Conservation (phyloP, 2,329 filamentous ascomycete genomes). For the Tolypocladium album region DNA sequence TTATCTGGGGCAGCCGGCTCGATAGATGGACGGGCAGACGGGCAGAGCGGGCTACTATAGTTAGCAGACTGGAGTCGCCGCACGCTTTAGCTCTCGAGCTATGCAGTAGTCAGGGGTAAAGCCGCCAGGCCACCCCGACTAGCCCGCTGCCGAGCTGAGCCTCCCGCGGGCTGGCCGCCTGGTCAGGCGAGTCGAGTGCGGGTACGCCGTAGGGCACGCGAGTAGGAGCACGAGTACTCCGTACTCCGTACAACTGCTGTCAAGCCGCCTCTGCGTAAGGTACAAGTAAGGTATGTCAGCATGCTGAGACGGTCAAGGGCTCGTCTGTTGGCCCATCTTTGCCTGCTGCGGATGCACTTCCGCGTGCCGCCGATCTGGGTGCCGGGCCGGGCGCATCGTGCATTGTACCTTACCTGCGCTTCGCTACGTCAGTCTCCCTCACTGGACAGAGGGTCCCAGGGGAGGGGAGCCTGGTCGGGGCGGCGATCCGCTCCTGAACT, state of each 20-base stretch:
- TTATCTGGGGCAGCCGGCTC: neutral
- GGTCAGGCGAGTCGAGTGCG: too few relatives aligned
- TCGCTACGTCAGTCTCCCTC: too few relatives aligned
- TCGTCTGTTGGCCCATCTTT: neutral
- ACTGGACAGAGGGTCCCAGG: neutral
- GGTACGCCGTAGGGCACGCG: too few relatives aligned
- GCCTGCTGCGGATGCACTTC: neutral
- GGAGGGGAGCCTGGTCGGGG: neutral
- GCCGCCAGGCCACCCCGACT: neutral
- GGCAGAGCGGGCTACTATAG: too few relatives aligned
- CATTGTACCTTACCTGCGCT: neutral
- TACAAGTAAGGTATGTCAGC: too few relatives aligned
- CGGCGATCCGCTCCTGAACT: neutral
- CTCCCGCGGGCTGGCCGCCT: neutral
- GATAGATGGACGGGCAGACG: neutral
- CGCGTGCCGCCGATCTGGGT: neutral
- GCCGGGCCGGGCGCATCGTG: neutral
- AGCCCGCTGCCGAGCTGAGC: neutral
- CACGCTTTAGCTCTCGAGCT: neutral
- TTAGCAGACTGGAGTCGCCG: neutral
- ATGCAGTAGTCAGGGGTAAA: neutral
- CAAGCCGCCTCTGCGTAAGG: too few relatives aligned
- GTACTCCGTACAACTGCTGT: too few relatives aligned
- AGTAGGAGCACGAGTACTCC: too few relatives aligned
- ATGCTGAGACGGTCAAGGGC: too few relatives aligned